phyloP scores from a whole-genome alignment of 192 early-diverging fungal genomes.

The Funneliformis mosseae region DNA sequence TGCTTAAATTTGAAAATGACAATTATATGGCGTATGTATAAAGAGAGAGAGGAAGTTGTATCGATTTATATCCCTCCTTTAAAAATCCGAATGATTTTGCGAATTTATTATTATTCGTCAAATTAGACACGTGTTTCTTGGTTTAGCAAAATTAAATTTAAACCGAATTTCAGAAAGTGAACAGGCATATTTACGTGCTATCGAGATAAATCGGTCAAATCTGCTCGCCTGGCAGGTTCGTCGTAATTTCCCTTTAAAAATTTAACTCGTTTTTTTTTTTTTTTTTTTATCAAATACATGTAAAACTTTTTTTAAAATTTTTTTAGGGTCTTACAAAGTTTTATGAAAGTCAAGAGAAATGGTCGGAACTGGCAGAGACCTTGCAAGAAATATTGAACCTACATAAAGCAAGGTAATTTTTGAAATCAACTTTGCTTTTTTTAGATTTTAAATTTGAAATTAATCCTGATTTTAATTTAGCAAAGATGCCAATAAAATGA shows the following conservation, averaged over 20 bases:
- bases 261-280: not conserved
- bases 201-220: conserved; percentile 55
- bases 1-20: conserved; percentile 48
- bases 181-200: conserved; percentile 58
- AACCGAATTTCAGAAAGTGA: conserved; percentile 59
- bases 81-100: not conserved
- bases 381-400: conserved; percentile 43
- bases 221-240: conserved; percentile 68
- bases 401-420: conserved; percentile 36
- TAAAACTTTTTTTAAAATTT: not conserved
- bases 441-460: too few relatives aligned
- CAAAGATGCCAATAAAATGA: conserved; percentile 49
- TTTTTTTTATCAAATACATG: not conserved
- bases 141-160: conserved; percentile 65
- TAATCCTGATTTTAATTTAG: conserved; percentile 25
- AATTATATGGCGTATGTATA: conserved; percentile 60
- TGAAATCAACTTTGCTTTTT: too few relatives aligned
- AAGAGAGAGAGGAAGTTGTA: not conserved
- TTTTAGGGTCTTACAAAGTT: conserved; percentile 59
- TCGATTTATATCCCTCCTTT: not conserved
- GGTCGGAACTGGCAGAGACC: conserved; percentile 37
- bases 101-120: not conserved
- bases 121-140: conserved; percentile 64
- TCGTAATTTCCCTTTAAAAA: not conserved
- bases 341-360: conserved; percentile 58